A percentile compares a stretch with the other conserved stretches of the same genome.
These are phyloP conservation scores for Candida sanyiensis DNA, from an alignment of 805 yeast species.

Conservation along the genomic window DNA sequence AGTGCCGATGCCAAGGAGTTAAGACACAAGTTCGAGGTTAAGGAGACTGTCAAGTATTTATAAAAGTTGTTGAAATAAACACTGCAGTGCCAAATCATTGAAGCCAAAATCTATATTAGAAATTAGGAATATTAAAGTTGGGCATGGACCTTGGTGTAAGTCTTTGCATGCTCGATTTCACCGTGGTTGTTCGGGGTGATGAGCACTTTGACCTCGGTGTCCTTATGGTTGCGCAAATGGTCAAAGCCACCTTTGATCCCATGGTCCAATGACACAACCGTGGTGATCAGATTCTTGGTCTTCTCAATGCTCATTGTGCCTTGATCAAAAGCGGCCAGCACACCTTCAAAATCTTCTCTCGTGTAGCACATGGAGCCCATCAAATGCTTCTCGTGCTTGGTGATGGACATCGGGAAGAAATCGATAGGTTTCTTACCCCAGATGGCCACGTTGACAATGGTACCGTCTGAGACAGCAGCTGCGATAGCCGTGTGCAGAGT, in stretches of 20 bases:
- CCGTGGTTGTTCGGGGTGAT: constrained; percentile 42
- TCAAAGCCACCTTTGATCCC: constrained; percentile 49
- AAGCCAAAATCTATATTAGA: no score
- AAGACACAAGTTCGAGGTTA: constrained; percentile 4
- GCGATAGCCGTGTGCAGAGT: constrained; percentile 48
- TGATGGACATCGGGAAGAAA: constrained; percentile 50
- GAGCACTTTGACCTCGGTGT: constrained; percentile 47
- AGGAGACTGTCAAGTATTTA: constrained; percentile 8
- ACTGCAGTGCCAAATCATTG: no score
- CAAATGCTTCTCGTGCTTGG: constrained; percentile 47
- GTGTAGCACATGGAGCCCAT: constrained; percentile 62
- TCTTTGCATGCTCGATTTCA: constrained; percentile 26
- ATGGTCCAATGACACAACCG: constrained; percentile 42
- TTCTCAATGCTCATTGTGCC: constrained; percentile 42
- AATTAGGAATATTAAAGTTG: constrained; percentile 1
- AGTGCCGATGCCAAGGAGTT: constrained; percentile 18
- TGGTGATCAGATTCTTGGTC: constrained; percentile 46
- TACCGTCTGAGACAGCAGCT: constrained; percentile 48
- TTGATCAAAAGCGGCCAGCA: constrained; percentile 42
- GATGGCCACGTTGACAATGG: constrained; percentile 58
- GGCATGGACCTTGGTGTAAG: constrained; percentile 9
- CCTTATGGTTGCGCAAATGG: constrained; percentile 47
- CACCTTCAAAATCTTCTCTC: constrained; percentile 50
- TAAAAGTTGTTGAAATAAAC: constrained; percentile 4
- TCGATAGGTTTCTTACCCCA: constrained; percentile 50